Percentiles rank a stretch among this genome's conserved stretches.
Evolutionary conservation across 169 alveolate species (phyloP).

Genomic region (Plasmodium sp.): DNA sequence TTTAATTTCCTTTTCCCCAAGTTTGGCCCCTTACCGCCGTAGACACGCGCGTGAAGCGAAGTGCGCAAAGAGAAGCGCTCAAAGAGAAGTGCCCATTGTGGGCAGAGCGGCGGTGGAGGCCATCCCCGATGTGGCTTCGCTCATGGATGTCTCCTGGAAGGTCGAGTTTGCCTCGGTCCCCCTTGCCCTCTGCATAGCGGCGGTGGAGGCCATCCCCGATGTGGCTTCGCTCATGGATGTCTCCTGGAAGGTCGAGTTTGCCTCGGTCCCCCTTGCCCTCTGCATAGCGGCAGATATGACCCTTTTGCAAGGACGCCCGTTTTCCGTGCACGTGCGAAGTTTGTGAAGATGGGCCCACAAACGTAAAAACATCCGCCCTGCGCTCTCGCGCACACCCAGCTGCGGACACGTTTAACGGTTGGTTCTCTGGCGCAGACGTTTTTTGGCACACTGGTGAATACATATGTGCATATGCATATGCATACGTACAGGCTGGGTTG

Average conservation of each 20-base stretch:
- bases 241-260: background rate
- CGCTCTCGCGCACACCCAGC: background rate
- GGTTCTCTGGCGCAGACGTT: background rate
- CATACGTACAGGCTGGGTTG: background rate
- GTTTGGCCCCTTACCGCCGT: background rate
- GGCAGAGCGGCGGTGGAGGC: background rate
- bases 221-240: background rate
- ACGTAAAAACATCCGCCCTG: background rate
- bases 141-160: background rate
- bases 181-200: background rate
- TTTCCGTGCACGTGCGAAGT: background rate
- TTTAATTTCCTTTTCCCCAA: constrained; percentile 61
- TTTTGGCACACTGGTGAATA: background rate
- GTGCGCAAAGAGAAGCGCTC: background rate
- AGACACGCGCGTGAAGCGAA: background rate
- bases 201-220: no score
- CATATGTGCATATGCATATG: background rate
- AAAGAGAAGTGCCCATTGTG: background rate
- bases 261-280: background rate
- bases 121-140: background rate
- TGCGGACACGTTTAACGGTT: background rate
- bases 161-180: background rate
- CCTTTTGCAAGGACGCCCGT: background rate
- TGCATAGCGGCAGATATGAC: background rate
- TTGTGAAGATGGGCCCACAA: background rate